Evolutionary conservation across 2,329 filamentous ascomycete genomes (phyloP).

Genomic region (Corynespora cassiicola): DNA sequence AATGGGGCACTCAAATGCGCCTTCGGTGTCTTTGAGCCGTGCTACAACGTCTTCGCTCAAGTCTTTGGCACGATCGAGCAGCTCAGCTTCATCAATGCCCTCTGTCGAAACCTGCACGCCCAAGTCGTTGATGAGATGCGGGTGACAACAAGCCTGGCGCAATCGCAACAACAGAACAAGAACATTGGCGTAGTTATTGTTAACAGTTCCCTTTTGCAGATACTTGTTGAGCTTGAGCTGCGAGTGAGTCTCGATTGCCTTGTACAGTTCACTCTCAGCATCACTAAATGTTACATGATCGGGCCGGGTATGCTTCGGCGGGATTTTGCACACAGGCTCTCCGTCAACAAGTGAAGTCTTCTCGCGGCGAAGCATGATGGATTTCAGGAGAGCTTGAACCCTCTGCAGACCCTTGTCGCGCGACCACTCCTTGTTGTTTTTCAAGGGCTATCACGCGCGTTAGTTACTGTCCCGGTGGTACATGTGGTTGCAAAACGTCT

Average conservation of each 20-base stretch:
- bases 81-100: conserved; percentile 59
- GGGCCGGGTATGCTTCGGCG: conserved; percentile 67
- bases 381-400: conserved; percentile 77
- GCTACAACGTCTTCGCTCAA: conserved; percentile 67
- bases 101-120: conserved; percentile 68
- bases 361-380: conserved; percentile 81
- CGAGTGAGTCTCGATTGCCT: conserved; percentile 69
- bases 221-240: conserved; percentile 79
- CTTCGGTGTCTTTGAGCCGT: conserved; percentile 67
- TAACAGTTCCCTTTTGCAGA: conserved; percentile 70
- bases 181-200: conserved; percentile 67
- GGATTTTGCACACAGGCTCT: conserved; percentile 74
- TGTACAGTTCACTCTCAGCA: conserved; percentile 71
- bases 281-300: conserved; percentile 70
- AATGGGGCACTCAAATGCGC: conserved; percentile 81
- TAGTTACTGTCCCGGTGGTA: conserved; percentile 32
- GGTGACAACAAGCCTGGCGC: conserved; percentile 83
- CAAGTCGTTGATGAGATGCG: conserved; percentile 72
- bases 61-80: conserved; percentile 67
- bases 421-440: conserved; percentile 41
- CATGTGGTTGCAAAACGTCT: neutral
- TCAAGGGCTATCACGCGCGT: conserved; percentile 43
- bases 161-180: conserved; percentile 80
- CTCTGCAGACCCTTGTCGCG: conserved; percentile 66
- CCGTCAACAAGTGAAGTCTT: conserved; percentile 83